Conservation (phyloP, 202 grass and related monocot species). For the Musa balbisiana region DNA sequence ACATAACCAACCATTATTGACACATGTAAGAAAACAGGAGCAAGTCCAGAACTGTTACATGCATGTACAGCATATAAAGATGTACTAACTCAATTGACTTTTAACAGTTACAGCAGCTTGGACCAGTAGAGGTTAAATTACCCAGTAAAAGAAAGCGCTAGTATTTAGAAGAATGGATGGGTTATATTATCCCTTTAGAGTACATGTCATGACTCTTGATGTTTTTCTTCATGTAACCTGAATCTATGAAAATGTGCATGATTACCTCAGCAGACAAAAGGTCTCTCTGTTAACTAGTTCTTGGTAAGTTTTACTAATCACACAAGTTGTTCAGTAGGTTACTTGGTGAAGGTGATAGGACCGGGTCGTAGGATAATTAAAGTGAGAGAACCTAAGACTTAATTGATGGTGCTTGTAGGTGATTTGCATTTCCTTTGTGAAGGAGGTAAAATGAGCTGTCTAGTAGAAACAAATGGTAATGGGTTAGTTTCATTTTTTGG, state of each 20-base stretch:
- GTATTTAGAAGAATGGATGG: neutral
- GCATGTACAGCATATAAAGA: neutral
- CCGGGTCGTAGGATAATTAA: neutral
- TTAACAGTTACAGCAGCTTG: neutral
- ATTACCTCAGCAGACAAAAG: neutral
- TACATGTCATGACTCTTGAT: too few relatives aligned
- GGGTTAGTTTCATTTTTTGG: neutral
- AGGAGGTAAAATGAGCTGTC: neutral
- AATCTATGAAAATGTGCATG: neutral
- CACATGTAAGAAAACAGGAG: neutral
- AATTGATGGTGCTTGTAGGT: neutral
- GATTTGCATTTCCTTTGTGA: neutral
- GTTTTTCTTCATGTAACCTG: neutral
- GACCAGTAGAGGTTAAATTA: neutral
- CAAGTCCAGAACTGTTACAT: neutral
- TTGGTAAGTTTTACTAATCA: neutral
- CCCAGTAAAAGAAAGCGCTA: neutral
- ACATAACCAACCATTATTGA: neutral
- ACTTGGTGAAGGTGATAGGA: neutral
- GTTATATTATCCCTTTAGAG: neutral
- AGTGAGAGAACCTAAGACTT: neutral
- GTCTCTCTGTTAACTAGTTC: slow-evolving; percentile 13
- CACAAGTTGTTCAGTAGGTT: neutral
- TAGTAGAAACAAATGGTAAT: neutral
- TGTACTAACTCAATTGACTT: neutral